Evolutionary conservation across 306 rosid species (phyloP), one percentile per base, ranked within the genome.

Genomic region (Begonia masoniana): DNA sequence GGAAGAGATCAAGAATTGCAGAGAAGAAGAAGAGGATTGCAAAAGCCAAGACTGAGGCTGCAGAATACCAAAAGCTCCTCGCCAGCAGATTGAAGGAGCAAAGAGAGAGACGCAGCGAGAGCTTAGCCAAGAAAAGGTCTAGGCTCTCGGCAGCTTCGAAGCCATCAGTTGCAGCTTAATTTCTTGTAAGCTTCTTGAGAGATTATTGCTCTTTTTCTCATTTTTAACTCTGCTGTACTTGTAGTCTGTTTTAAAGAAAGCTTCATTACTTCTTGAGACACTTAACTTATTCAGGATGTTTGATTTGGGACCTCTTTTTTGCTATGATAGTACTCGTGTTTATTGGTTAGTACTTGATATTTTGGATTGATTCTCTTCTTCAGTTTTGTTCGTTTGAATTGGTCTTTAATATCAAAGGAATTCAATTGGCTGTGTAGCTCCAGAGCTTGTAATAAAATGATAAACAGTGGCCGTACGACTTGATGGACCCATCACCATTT

Each of bases 11-110:
- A 16, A 76, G 81, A 48, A 68, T 76, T 39, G 74, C 77, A 8
- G 77, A 71, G 47, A 76, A 76, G 71, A 71, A 76, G 66, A 64
- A 71, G 77, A 57, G 81, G 61, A 62, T 71, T 9, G 58, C 60
- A 9, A 76, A 68, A 61, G 68, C 81, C 15, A 71, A 71, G 71
- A 46, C 81, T 0, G 81, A 71, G 47, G 78, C 75, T 16, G 69
- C 58, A 0, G 81, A 76, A 52, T 76, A 76, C 47, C 77, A 64
- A 63, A 76, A 76, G 56, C 72, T 76, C 51, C 72, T 71, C 17
- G 75, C 75, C 13, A 41, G 59, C 41, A 48, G 77, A 13, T 21
- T 64, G 81, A 76, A 76, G 77, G 78, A 76, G 74, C 78, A 76
- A 55, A 45, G 49, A 45, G 49, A 45, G 15, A 11, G 49, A 3